phyloP scores from a whole-genome alignment of 257 asterid species.

The Gardenia jasminoides region DNA sequence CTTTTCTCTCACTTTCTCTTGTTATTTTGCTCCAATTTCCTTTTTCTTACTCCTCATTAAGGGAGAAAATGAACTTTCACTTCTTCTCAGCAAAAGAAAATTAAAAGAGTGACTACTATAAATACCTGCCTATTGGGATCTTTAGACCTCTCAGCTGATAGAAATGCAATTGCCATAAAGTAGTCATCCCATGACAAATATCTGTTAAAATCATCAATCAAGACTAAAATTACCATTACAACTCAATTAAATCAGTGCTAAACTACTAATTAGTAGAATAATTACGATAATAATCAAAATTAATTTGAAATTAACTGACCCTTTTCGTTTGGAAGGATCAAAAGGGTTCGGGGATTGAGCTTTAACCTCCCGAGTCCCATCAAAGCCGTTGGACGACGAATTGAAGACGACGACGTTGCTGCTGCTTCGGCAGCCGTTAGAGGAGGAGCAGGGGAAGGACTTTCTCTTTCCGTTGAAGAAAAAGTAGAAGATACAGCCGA shows the following conservation, averaged over 20 bases:
- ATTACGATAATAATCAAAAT: background rate
- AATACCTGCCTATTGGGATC: conserved; percentile 94
- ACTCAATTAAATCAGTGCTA: background rate
- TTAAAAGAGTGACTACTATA: no score
- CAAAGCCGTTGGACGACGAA: conserved; percentile 11
- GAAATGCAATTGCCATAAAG: conserved; percentile 91
- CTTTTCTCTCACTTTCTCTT: no score
- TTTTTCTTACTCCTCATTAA: no score
- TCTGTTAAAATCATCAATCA: conserved; percentile 29
- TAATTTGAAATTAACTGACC: conserved; percentile 38
- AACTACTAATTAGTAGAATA: background rate
- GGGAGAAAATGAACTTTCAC: no score
- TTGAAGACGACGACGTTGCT: conserved; percentile 12
- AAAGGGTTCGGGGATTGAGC: conserved; percentile 51
- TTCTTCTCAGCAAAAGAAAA: no score
- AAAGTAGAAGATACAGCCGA: conserved; percentile 15
- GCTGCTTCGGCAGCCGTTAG: conserved; percentile 6
- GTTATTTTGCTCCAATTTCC: no score
- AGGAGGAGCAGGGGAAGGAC: conserved; percentile 15
- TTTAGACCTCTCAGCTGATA: conserved; percentile 89
- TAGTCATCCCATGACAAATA: conserved; percentile 94
- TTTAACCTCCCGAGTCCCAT: conserved; percentile 19
- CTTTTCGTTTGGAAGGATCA: conserved; percentile 70
- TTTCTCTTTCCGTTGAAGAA: conserved; percentile 34
- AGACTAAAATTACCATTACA: background rate